Evolutionary conservation across 768 basidiomycete species (phyloP), one percentile per base, ranked within the genome.

Genomic region (Xanthoconium purpureum): DNA sequence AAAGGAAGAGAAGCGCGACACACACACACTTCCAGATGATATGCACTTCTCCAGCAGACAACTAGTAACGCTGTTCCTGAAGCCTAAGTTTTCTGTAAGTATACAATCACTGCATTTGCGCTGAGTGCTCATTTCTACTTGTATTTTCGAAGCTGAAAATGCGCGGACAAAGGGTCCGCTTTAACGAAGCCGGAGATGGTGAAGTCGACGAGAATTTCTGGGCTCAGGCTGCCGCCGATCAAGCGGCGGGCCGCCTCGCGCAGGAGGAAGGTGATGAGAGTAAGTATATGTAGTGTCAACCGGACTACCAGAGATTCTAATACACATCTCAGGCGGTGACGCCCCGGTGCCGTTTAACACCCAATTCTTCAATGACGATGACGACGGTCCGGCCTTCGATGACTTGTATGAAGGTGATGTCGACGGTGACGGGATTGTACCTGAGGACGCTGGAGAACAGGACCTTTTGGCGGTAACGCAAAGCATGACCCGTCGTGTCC

Each of bases 181-280:
- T 76, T 45, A 83, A 85, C 54, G 79, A 84, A 54, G 78, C 80
- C 30, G 83, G 80, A 30, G 88, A 94, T 60, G 94, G 89, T 30
- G 94, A 97, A 71, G 87, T 96, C 29, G 96, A 98, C 67, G 94
- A 95, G 73, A 85, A 90, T 58, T 98, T 94, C 77, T 98, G 97
- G 97, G 95, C 94, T 0, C 89, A 93, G 64, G 93, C 92, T 5
- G 94, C 94, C 11, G 92, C 91, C 0, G 84, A 90, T 49, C 87
- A 91, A 70, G 86, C 85, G 14, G 88, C 81, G 10, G 83, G 76
- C 11, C 81, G 80, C 17, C 62, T 70, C 18, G 76, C 70, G 7
- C 80, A 80, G 54, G 79, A 80, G 12, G 83, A 82, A 44, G 80
- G 71, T 24, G 88, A 91, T 49, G 87, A 85, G 45, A 80, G 89